Percentiles rank a stretch among this genome's conserved stretches.
These are phyloP conservation scores for Naganishia cerealis DNA, from an alignment of 1,284 basidiomycete genomes.

Conservation along the genomic window DNA sequence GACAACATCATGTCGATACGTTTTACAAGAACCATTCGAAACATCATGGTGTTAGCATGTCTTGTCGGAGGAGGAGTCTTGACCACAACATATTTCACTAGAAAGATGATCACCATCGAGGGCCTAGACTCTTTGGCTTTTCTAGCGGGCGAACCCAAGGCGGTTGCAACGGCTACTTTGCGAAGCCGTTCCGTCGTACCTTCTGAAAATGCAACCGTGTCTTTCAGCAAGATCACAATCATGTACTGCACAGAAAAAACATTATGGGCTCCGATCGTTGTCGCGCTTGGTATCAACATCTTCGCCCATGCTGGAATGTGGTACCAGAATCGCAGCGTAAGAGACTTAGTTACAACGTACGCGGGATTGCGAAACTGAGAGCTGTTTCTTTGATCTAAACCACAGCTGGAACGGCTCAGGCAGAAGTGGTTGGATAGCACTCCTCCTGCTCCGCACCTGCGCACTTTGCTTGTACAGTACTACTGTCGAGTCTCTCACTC, in stretches of 20 bases:
- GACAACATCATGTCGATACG: constrained; percentile 22
- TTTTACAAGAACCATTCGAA: constrained; percentile 13
- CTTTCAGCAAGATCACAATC: constrained; percentile 8
- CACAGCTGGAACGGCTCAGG: background rate
- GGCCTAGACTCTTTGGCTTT: background rate
- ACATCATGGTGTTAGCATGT: background rate
- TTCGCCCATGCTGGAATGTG: constrained; percentile 1
- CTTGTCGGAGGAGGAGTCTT: background rate
- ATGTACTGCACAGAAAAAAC: constrained; percentile 1
- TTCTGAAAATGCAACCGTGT: background rate
- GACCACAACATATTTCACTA: background rate
- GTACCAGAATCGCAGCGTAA: constrained; percentile 1
- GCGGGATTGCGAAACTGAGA: background rate
- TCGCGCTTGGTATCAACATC: constrained; percentile 4
- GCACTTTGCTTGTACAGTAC: constrained; percentile 5
- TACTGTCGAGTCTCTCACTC: background rate
- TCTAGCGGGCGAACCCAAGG: background rate
- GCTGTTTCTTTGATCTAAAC: background rate
- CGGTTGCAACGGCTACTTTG: background rate
- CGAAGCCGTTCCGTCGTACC: background rate
- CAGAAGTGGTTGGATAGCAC: constrained; percentile 1
- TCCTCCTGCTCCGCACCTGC: background rate
- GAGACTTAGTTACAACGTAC: background rate
- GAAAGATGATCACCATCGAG: background rate
- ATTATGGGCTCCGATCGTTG: background rate